Conservation (phyloP, 2,329 filamentous ascomycete genomes). For the Chrysoporthe puriensis region DNA sequence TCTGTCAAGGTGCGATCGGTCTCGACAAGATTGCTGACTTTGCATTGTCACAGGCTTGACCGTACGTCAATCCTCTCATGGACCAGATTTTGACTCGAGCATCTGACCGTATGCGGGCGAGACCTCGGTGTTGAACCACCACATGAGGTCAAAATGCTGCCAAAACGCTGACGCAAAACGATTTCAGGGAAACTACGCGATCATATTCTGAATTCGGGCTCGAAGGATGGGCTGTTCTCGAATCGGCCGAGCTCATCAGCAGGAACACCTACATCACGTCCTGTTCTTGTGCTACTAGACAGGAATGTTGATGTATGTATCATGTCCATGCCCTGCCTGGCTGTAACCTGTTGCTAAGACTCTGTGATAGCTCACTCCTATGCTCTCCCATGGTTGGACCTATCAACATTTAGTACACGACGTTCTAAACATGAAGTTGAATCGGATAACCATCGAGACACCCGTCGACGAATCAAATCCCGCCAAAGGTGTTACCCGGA, state of each 20-base stretch:
- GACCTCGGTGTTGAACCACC: neutral
- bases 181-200: conserved; percentile 74
- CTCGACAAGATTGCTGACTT: conserved; percentile 8
- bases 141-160: neutral
- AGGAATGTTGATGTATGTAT: conserved; percentile 74
- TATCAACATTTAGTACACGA: conserved; percentile 83
- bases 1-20: neutral
- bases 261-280: conserved; percentile 73
- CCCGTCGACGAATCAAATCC: conserved; percentile 78
- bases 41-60: conserved; percentile 59
- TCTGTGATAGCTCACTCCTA: conserved; percentile 68
- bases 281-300: conserved; percentile 91
- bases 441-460: conserved; percentile 90
- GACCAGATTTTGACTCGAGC: neutral
- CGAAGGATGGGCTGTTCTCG: conserved; percentile 96
- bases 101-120: neutral
- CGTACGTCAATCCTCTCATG: conserved; percentile 44
- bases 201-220: conserved; percentile 80
- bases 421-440: conserved; percentile 67
- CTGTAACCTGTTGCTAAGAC: neutral
- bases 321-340: neutral
- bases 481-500: conserved; percentile 76
- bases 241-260: conserved; percentile 62
- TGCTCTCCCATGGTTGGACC: conserved; percentile 91
- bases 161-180: neutral